phyloP scores from a whole-genome alignment of 495 filamentous ascomycete species.

The Tuber microsphaerosporum region DNA sequence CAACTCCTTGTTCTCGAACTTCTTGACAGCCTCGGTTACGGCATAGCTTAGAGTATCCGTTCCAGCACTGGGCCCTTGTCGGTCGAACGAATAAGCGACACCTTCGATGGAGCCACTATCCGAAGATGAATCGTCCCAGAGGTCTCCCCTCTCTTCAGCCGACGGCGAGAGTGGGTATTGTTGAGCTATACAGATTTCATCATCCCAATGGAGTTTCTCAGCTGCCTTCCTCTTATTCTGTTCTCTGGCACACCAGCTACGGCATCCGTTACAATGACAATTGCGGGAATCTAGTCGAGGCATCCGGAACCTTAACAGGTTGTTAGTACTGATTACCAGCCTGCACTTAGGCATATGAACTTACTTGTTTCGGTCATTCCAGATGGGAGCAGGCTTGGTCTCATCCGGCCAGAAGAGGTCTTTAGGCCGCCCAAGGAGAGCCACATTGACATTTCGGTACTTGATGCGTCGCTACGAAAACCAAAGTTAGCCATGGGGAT shows the following conservation, averaged over 20 bases:
- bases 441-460: conserved; percentile 36
- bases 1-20: conserved; percentile 41
- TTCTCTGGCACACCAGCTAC: conserved; percentile 10
- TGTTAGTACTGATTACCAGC: conserved; percentile 21
- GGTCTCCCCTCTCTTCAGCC: conserved; percentile 20
- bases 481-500: conserved; percentile 12
- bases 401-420: conserved; percentile 3
- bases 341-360: background rate
- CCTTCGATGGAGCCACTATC: conserved; percentile 29
- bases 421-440: conserved; percentile 31
- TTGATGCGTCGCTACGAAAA: conserved; percentile 37
- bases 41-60: conserved; percentile 32
- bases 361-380: conserved; percentile 38
- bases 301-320: conserved; percentile 30
- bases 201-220: conserved; percentile 20
- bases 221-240: conserved; percentile 27
- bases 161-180: conserved; percentile 22
- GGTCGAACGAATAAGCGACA: conserved; percentile 35
- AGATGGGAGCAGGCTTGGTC: conserved; percentile 14
- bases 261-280: conserved; percentile 30
- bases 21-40: conserved; percentile 37
- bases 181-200: conserved; percentile 30
- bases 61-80: conserved; percentile 23
- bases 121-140: conserved; percentile 33
- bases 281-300: conserved; percentile 7